A percentile compares a stretch with the other conserved stretches of the same genome.
phyloP scores from a whole-genome alignment of 2,329 filamentous ascomycete genomes.

The Hypoxylon sp. region DNA sequence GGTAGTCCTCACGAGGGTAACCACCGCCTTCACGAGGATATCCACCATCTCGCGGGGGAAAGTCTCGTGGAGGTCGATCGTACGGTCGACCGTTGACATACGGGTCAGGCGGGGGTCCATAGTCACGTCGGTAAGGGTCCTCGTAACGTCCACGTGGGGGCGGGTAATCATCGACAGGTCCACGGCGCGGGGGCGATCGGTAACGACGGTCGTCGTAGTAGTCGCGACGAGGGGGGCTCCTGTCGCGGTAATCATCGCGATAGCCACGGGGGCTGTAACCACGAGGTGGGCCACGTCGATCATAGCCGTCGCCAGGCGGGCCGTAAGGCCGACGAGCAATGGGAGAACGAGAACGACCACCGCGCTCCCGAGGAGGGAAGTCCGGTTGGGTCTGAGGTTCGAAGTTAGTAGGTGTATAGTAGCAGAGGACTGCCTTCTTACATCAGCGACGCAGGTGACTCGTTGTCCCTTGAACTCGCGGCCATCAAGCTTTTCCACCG shows the following conservation, averaged over 20 bases:
- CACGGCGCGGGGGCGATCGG: constrained; percentile 82
- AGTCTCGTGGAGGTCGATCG: constrained; percentile 66
- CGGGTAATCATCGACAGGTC: constrained; percentile 79
- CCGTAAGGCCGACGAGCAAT: constrained; percentile 74
- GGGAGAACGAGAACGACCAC: constrained; percentile 85
- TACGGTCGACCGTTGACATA: constrained; percentile 72
- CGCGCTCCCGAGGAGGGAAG: constrained; percentile 72
- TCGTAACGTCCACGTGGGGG: constrained; percentile 78
- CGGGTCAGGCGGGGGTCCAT: constrained; percentile 70
- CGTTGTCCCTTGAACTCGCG: constrained; percentile 92
- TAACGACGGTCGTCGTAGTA: constrained; percentile 90
- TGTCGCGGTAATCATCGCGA: constrained; percentile 85
- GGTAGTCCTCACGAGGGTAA: constrained; percentile 54
- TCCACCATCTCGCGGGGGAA: constrained; percentile 64
- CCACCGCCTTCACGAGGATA: constrained; percentile 57
- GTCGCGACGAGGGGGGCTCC: constrained; percentile 84
- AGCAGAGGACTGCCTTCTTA: constrained; percentile 62
- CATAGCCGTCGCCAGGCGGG: constrained; percentile 80
- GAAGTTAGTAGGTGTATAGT: constrained; percentile 44
- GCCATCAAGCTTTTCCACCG: constrained; percentile 94
- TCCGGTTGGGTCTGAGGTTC: constrained; percentile 80
- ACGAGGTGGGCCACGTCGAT: constrained; percentile 81
- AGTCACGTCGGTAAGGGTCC: constrained; percentile 80
- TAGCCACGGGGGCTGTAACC: constrained; percentile 84
- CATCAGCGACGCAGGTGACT: constrained; percentile 89